A percentile compares a stretch with the other conserved stretches of the same genome.
These are phyloP conservation scores for Murraya koenigii DNA, from an alignment of 345 rosid species.

Conservation along the genomic window DNA sequence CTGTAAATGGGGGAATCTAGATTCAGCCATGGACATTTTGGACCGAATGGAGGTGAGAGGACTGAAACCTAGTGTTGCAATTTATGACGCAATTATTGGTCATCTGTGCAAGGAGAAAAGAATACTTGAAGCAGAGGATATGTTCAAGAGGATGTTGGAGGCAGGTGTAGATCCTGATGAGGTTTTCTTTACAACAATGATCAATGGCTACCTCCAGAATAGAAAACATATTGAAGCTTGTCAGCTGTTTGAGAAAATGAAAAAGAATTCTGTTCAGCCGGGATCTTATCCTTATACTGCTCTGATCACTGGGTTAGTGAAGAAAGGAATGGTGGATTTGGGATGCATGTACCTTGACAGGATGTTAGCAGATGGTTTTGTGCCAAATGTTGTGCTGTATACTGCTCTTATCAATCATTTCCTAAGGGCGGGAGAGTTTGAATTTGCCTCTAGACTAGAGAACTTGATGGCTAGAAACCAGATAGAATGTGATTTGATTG, in stretches of 20 bases:
- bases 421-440: slow-evolving; percentile 49
- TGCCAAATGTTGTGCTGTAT: slow-evolving; percentile 51
- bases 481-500: slow-evolving; percentile 40
- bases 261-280: slow-evolving; percentile 42
- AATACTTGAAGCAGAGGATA: slow-evolving; percentile 53
- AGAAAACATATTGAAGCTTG: slow-evolving; percentile 47
- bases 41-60: slow-evolving; percentile 53
- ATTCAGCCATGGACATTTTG: slow-evolving; percentile 39
- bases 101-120: slow-evolving; percentile 42
- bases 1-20: slow-evolving; percentile 44
- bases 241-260: slow-evolving; percentile 54
- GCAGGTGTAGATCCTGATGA: slow-evolving; percentile 69
- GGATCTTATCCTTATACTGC: slow-evolving; percentile 54
- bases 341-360: slow-evolving; percentile 60
- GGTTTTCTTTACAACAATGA: slow-evolving; percentile 61
- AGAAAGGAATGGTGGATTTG: slow-evolving; percentile 47
- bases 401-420: slow-evolving; percentile 53
- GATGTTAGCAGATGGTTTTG: slow-evolving; percentile 59
- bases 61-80: slow-evolving; percentile 55
- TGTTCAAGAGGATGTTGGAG: slow-evolving; percentile 57
- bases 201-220: slow-evolving; percentile 54
- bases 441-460: slow-evolving; percentile 47
- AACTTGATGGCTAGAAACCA: slow-evolving; percentile 47
- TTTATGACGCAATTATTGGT: slow-evolving; percentile 53
- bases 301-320: slow-evolving; percentile 57